Evolutionary conservation across 1,284 basidiomycete genomes (phyloP), one percentile per base, ranked within the genome.

Genomic region (Apiotrichum domesticum): DNA sequence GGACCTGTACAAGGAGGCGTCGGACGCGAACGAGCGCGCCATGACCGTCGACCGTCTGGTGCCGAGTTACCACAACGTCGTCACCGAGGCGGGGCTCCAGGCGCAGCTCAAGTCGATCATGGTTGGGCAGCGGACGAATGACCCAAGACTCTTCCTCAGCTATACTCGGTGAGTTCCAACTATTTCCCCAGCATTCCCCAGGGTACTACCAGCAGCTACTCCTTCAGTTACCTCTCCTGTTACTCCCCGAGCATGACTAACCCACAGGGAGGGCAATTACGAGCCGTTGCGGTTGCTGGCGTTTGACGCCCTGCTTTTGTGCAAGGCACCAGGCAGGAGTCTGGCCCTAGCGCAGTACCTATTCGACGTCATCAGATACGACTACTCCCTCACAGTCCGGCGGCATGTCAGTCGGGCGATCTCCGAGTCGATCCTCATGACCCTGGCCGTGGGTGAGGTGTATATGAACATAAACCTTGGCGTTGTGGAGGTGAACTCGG

Each of bases 21-120:
- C 86, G 32, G 82, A 84, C 14, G 90, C 91, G 69, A 84, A 98
- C 42, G 90, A 95, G 69, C 83, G 95, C 39, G 93, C 94, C 72
- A 86, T 92, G 59, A 91, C 87, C 63, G 90, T 98, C 83, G 96
- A 99, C 74, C 82, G 92, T 56, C 81, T 98, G 14, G 94, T 98
- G 55, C 91, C 96, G 3, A 96, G 94, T 4, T 87, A 86, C 59
- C 92, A 97, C 69, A 98, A 98, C 69, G 85, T 93, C 32, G 87
- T 98, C 42, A 94, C 94, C 0, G 82, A 92, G 54, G 91, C 95
- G 35, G 86, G 86, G 3, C 78, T 97, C 51, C 89, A 94, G 82
- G 92, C 90, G 67, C 85, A 91, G 69, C 80, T 92, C 69, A 83
- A 90, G 61, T 78, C 92, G 57, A 87, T 85, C 58, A 78, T 90